phyloP scores from a whole-genome alignment of 2,329 filamentous ascomycete genomes.

The Penicillium sp. region DNA sequence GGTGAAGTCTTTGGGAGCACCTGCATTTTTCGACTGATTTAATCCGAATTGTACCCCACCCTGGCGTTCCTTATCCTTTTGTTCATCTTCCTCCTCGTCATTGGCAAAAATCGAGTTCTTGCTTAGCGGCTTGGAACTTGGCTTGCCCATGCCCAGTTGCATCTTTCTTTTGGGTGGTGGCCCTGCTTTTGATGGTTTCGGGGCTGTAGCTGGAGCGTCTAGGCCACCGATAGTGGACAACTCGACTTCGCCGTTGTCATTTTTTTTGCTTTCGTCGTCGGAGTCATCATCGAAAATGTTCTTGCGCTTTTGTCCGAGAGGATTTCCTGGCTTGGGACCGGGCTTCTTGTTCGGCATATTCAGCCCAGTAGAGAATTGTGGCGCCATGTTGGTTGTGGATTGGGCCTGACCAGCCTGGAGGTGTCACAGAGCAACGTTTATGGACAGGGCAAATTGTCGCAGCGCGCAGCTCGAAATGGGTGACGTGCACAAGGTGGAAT shows the following conservation, averaged over 20 bases:
- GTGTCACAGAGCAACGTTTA: not conserved
- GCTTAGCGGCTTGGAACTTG: conserved; percentile 32
- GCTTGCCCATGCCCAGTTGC: conserved; percentile 28
- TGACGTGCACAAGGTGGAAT: not conserved
- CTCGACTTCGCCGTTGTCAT: conserved; percentile 28
- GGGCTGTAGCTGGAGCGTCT: conserved; percentile 19
- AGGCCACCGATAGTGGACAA: conserved; percentile 43
- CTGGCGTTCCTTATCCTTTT: conserved; percentile 16
- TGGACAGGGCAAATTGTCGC: not conserved
- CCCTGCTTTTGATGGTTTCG: conserved; percentile 18
- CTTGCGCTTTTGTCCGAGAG: conserved; percentile 48
- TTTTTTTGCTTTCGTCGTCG: conserved; percentile 34
- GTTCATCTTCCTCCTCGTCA: conserved; percentile 35
- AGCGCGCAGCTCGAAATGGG: not conserved
- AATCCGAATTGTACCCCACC: conserved; percentile 24
- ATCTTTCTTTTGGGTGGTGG: conserved; percentile 38
- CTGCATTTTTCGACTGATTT: conserved; percentile 21
- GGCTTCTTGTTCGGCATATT: conserved; percentile 42
- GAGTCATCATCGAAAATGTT: conserved; percentile 48
- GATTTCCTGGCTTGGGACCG: conserved; percentile 27
- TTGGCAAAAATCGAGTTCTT: conserved; percentile 41
- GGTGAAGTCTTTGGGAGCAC: conserved; percentile 34
- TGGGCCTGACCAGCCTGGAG: not conserved
- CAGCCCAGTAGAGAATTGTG: conserved; percentile 44
- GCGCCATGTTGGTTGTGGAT: conserved; percentile 23